phyloP scores from a whole-genome alignment of 2,329 filamentous ascomycete species.

The Fusarium brachygibbosum region DNA sequence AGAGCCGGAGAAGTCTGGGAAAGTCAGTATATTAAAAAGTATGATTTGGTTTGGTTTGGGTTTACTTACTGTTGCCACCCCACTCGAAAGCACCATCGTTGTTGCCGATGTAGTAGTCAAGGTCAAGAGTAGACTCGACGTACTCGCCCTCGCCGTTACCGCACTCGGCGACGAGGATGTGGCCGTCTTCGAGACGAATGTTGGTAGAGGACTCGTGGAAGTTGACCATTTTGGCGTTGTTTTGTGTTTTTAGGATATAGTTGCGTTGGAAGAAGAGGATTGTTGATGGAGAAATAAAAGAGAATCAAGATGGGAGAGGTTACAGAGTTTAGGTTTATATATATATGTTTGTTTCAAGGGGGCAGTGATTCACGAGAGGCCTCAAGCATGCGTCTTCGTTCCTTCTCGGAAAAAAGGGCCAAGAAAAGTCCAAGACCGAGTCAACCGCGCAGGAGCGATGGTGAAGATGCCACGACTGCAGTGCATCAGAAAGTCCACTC shows the following conservation, averaged over 20 bases:
- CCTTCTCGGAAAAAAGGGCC: constrained; percentile 8
- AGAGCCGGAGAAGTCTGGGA: constrained; percentile 59
- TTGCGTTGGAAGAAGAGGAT: background rate
- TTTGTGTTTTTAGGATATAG: background rate
- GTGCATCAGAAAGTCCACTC: constrained; percentile 29
- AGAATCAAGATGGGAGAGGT: background rate
- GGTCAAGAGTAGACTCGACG: constrained; percentile 61
- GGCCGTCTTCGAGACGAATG: constrained; percentile 63
- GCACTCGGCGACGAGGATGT: constrained; percentile 62
- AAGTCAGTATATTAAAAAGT: background rate
- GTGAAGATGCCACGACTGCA: constrained; percentile 42
- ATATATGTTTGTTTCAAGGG: background rate
- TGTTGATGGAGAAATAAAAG: background rate
- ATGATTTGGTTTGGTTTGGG: background rate
- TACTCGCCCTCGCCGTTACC: constrained; percentile 58
- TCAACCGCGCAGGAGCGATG: constrained; percentile 23
- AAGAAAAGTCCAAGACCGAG: constrained; percentile 38
- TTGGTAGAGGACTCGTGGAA: constrained; percentile 64
- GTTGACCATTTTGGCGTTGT: constrained; percentile 43
- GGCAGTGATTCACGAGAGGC: constrained; percentile 28
- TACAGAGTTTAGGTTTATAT: constrained; percentile 20
- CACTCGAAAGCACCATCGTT: constrained; percentile 63
- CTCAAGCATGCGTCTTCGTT: constrained; percentile 26
- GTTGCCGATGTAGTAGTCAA: constrained; percentile 67
- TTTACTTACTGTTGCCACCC: constrained; percentile 53